These are phyloP conservation scores for Populus davidiana DNA, from an alignment of 345 rosid genomes.

Conservation along the genomic window DNA sequence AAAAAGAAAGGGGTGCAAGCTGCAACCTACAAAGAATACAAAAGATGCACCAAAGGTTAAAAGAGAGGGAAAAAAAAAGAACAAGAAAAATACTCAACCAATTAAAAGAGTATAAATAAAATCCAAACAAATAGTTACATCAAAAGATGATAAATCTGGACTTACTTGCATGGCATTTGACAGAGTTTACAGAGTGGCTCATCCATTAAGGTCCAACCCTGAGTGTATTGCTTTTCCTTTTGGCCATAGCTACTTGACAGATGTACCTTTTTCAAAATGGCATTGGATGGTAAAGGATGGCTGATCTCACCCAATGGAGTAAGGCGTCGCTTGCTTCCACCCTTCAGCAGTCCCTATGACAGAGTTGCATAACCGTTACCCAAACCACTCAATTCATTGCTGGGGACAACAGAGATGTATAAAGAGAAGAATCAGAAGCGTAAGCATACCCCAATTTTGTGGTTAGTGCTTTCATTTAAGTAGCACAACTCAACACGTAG, in stretches of 20 bases:
- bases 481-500: constrained; percentile 73
- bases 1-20: neutral
- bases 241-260: constrained; percentile 45
- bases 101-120: neutral
- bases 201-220: constrained; percentile 64
- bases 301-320: constrained; percentile 71
- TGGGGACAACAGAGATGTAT: too few species aligned
- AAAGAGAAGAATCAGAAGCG: neutral
- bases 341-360: constrained; percentile 78
- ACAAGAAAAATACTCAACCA: neutral
- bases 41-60: neutral
- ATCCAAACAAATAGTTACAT: neutral
- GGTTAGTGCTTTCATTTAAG: constrained; percentile 75
- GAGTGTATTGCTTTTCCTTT: constrained; percentile 74
- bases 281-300: constrained; percentile 63
- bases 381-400: constrained; percentile 9
- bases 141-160: constrained; percentile 17
- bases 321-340: constrained; percentile 77
- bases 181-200: constrained; percentile 97
- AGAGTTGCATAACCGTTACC: constrained; percentile 12
- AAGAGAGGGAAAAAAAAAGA: neutral
- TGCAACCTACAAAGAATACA: neutral
- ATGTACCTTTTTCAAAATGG: constrained; percentile 69
- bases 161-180: constrained; percentile 78
- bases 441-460: constrained; percentile 53